phyloP scores from a whole-genome alignment of 2,329 filamentous ascomycete species.

The Amauroascus niger region DNA sequence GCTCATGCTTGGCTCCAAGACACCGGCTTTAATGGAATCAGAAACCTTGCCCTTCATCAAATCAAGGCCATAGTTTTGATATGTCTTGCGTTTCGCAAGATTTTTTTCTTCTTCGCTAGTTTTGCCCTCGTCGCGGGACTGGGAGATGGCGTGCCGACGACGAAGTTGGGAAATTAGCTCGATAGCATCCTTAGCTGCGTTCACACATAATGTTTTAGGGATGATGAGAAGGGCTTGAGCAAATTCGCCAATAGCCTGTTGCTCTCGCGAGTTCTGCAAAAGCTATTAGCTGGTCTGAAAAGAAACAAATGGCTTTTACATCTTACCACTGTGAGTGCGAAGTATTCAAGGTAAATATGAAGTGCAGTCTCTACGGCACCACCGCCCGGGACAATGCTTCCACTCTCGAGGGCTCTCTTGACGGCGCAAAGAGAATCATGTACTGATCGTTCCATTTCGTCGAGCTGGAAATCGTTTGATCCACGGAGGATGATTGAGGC shows the following conservation, averaged over 20 bases:
- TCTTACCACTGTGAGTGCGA: slow-evolving; percentile 82
- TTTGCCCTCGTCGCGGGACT: slow-evolving; percentile 81
- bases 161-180: slow-evolving; percentile 93
- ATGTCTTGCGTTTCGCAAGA: slow-evolving; percentile 86
- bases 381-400: slow-evolving; percentile 90
- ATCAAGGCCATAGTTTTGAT: slow-evolving; percentile 97
- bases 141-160: slow-evolving; percentile 84
- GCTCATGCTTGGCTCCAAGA: slow-evolving; percentile 94
- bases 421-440: slow-evolving; percentile 95
- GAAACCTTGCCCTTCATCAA: slow-evolving; percentile 79
- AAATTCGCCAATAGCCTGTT: slow-evolving; percentile 95
- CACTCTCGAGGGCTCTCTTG: slow-evolving; percentile 93
- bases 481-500: slow-evolving; percentile 94
- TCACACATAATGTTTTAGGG: slow-evolving; percentile 91
- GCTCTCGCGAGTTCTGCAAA: slow-evolving; percentile 70
- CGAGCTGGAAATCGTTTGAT: slow-evolving; percentile 88
- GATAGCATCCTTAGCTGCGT: slow-evolving; percentile 91
- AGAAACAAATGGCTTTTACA: neutral
- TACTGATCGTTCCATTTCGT: slow-evolving; percentile 98
- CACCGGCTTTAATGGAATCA: slow-evolving; percentile 87
- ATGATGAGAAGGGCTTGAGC: slow-evolving; percentile 89
- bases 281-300: neutral
- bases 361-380: slow-evolving; percentile 97
- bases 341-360: slow-evolving; percentile 98
- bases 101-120: slow-evolving; percentile 71